phyloP scores from a whole-genome alignment of 192 early-diverging fungal species.

The Coemansia aciculifera region DNA sequence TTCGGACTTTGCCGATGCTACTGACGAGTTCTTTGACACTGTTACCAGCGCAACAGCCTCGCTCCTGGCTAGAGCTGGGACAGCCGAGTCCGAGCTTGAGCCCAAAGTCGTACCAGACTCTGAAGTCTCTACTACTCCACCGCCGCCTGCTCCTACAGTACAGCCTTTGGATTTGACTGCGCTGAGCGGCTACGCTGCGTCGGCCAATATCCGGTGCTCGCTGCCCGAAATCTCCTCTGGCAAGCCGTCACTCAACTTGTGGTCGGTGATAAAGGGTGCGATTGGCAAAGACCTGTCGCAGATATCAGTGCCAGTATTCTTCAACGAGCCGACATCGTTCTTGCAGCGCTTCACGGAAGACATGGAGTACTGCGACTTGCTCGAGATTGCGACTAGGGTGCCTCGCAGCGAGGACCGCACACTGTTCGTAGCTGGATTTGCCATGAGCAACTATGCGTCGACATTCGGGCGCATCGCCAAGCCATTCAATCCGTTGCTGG shows the following conservation, averaged over 20 bases:
- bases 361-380: conserved; percentile 81
- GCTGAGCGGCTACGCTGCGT: conserved; percentile 39
- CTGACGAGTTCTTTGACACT: conserved; percentile 71
- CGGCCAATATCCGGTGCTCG: conserved; percentile 35
- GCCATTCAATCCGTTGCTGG: conserved; percentile 89
- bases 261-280: conserved; percentile 85
- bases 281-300: conserved; percentile 85
- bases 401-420: conserved; percentile 66
- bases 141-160: neutral
- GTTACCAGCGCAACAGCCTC: conserved; percentile 37
- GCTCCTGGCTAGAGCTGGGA: conserved; percentile 8
- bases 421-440: conserved; percentile 81
- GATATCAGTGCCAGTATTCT: conserved; percentile 84
- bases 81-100: neutral
- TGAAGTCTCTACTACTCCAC: neutral
- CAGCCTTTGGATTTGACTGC: conserved; percentile 29
- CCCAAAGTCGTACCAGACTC: neutral
- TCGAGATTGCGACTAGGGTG: conserved; percentile 68
- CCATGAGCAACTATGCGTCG: conserved; percentile 84
- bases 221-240: conserved; percentile 56
- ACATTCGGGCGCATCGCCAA: conserved; percentile 80
- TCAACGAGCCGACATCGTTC: conserved; percentile 87
- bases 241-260: conserved; percentile 72
- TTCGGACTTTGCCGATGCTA: conserved; percentile 56
- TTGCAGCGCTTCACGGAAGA: conserved; percentile 85